Percentiles rank a stretch among this genome's conserved stretches.
phyloP scores from a whole-genome alignment of 2,329 filamentous ascomycete genomes.

The Penicillium sp. region DNA sequence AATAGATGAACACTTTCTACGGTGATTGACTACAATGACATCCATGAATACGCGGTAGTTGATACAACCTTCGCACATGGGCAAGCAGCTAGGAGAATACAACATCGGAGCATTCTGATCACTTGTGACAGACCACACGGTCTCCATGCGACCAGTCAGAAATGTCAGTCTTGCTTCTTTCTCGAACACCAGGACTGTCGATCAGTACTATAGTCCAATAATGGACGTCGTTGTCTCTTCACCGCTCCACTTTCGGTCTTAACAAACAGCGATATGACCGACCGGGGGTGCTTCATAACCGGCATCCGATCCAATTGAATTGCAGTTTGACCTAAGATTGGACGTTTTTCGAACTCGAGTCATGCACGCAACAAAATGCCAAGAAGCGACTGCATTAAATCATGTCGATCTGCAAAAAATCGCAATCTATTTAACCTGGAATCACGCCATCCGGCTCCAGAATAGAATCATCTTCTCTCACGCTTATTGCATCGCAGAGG shows the following conservation, averaged over 20 bases:
- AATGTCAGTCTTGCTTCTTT: background rate
- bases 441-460: constrained; percentile 6
- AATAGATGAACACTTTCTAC: too few relatives aligned
- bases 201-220: background rate
- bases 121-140: too few relatives aligned
- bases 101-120: too few relatives aligned
- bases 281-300: background rate
- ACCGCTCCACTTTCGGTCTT: background rate
- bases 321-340: background rate
- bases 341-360: background rate
- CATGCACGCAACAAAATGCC: background rate
- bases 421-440: constrained; percentile 1
- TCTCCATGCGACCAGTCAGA: background rate
- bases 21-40: too few relatives aligned
- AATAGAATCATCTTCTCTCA: background rate
- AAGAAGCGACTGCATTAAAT: background rate
- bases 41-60: too few relatives aligned
- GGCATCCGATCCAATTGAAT: background rate
- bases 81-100: too few relatives aligned
- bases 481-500: background rate
- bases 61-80: too few relatives aligned
- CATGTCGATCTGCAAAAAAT: background rate
- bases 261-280: background rate
- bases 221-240: background rate
- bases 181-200: background rate